A percentile compares a stretch with the other conserved stretches of the same genome.
These are phyloP conservation scores for Alternaria alternata DNA, from an alignment of 2,329 filamentous ascomycete species.

Conservation along the genomic window DNA sequence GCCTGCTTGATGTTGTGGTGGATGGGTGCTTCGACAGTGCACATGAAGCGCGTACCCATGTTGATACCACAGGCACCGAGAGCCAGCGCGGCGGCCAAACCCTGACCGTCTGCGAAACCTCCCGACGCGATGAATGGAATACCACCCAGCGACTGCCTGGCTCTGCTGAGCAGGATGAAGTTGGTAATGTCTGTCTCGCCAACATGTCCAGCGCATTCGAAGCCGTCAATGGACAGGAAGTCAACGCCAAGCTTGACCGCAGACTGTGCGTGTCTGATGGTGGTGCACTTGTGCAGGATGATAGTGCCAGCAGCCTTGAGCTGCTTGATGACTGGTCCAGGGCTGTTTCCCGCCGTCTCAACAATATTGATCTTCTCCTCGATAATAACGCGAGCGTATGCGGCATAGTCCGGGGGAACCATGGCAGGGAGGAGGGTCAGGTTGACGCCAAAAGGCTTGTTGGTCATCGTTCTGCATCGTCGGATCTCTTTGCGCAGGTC, in stretches of 20 bases:
- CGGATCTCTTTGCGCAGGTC: constrained; percentile 93
- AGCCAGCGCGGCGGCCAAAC: constrained; percentile 86
- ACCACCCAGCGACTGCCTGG: constrained; percentile 76
- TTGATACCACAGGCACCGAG: constrained; percentile 95
- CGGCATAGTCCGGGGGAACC: constrained; percentile 88
- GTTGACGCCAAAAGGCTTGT: constrained; percentile 88
- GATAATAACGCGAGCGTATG: constrained; percentile 90
- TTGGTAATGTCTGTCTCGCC: constrained; percentile 89
- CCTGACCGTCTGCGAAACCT: constrained; percentile 93
- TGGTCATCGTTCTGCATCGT: constrained; percentile 80
- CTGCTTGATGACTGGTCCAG: constrained; percentile 87
- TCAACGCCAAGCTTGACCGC: constrained; percentile 95
- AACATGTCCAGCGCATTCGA: constrained; percentile 93
- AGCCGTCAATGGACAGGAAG: constrained; percentile 95
- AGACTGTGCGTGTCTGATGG: constrained; percentile 89
- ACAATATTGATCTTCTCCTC: constrained; percentile 92
- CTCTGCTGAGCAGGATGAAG: constrained; percentile 85
- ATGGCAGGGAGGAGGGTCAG: constrained; percentile 91
- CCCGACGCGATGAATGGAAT: constrained; percentile 96
- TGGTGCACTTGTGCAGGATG: constrained; percentile 97
- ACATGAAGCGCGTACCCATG: constrained; percentile 99
- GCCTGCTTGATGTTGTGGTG: constrained; percentile 92
- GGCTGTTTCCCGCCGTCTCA: constrained; percentile 90
- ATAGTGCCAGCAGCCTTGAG: constrained; percentile 81
- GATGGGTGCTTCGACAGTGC: constrained; percentile 90